Base-by-base conservation (phyloP, 2,329 filamentous ascomycete genomes). In the Neoarthrinium moseri region DNA sequence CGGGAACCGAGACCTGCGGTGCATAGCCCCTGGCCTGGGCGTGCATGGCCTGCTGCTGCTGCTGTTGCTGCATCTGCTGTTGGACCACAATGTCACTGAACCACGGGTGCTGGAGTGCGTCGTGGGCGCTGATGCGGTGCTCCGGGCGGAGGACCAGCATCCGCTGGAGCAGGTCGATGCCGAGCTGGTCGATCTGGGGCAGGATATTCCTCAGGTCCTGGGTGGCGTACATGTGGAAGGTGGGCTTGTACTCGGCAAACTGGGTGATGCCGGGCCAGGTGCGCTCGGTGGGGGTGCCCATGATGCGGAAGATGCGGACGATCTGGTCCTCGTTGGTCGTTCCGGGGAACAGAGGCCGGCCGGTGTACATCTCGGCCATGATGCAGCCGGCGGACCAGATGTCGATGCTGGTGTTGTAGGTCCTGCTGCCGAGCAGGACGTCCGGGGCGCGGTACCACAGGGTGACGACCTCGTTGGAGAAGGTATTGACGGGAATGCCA, bases 361-460 rank as follows among this genome's bases (percentile, higher is more conserved):
- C 94, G 0, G 92, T 96, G 68, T 95, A 97, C 91, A 99, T 96
- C 71, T 99, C 94, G 8, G 94, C 94, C 94, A 99, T 97, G 75
- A 99, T 99, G 68, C 94, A 99, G 46, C 94, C 94, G 6, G 94
- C 94, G 6, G 90, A 96, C 94, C 94, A 99, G 64, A 99, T 97
- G 62, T 99, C 94, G 66, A 99, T 97, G 70, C 90, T 95, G n/a
- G 94, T 99, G 71, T 96, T 99, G 74, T 99, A 99, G 18, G 94
- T 97, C 54, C 94, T 78, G 59, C 88, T 94, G 43, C 94, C 94
- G 36, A 99, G 80, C 42, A 99, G 80, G 37, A 99, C 94, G 60
- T 99, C 94, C 1, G 94, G 94, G 1, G 94, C 94, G 34, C 94
- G 88, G 67, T 99, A 99, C 92, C 92, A 97, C 15, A 97, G 77